Conservation (phyloP, 1,284 basidiomycete genomes). For the Ceratobasidium sp. region DNA sequence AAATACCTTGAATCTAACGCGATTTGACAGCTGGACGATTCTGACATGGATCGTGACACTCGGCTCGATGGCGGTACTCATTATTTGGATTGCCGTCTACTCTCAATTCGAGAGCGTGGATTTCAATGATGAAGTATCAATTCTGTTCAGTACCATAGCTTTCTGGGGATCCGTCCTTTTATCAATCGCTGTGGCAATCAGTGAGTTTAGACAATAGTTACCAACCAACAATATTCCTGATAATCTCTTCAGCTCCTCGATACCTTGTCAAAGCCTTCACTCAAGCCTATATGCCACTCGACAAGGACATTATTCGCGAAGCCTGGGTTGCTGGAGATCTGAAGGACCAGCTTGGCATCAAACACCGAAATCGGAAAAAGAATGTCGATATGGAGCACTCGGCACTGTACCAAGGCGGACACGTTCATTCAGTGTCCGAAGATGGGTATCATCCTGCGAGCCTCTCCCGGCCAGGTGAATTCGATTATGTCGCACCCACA, state of each 20-base stretch:
- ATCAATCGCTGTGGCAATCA: conserved; percentile 71
- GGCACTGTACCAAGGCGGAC: not conserved
- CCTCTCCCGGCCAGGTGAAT: not conserved
- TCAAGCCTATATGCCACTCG: conserved; percentile 72
- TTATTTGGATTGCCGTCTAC: conserved; percentile 86
- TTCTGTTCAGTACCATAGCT: conserved; percentile 77
- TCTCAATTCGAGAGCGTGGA: conserved; percentile 73
- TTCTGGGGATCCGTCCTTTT: conserved; percentile 85
- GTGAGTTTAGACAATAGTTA: conserved; percentile 55
- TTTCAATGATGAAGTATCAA: conserved; percentile 74
- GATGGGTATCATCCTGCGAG: conserved; percentile 12
- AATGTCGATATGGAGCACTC: conserved; percentile 9
- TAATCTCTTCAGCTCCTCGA: conserved; percentile 62
- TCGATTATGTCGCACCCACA: conserved; percentile 2
- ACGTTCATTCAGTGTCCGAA: conserved; percentile 1
- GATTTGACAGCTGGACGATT: conserved; percentile 77
- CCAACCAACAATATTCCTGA: conserved; percentile 44
- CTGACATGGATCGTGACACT: conserved; percentile 83
- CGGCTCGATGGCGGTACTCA: conserved; percentile 79
- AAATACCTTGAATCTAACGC: conserved; percentile 39
- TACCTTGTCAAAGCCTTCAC: conserved; percentile 74
- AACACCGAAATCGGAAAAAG: conserved; percentile 16
- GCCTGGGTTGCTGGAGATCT: conserved; percentile 87
- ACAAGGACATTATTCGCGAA: conserved; percentile 88
- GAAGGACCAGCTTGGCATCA: conserved; percentile 80